phyloP scores from a whole-genome alignment of 129 eudicot genomes.

The Tagetes patula region DNA sequence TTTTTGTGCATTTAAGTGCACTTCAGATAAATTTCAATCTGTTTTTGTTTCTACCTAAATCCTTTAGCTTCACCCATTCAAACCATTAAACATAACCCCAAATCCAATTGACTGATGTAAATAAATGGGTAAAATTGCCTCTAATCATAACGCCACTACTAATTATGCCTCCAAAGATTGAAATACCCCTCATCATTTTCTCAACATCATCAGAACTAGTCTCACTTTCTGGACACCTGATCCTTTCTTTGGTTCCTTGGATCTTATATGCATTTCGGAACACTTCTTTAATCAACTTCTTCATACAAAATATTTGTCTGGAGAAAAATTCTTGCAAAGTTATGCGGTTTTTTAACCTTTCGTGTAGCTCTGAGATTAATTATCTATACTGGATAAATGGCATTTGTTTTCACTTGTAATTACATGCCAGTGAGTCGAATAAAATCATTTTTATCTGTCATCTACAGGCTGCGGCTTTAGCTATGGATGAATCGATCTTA shows the following conservation, averaged over 20 bases:
- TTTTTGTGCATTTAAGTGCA: slow-evolving; percentile 1
- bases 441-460: slow-evolving; percentile 19
- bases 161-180: not conserved
- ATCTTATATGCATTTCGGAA: not conserved
- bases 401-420: not conserved
- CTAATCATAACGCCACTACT: not conserved
- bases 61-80: not conserved
- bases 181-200: not conserved
- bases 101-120: not conserved
- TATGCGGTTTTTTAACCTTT: not conserved
- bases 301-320: not conserved
- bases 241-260: not conserved
- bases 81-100: not conserved
- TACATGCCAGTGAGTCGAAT: slow-evolving; percentile 15
- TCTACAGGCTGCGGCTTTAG: slow-evolving; percentile 77
- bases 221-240: not conserved
- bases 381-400: not conserved
- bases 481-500: slow-evolving; percentile 79
- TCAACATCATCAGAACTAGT: not conserved
- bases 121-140: not conserved
- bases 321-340: not conserved
- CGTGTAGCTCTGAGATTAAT: not conserved
- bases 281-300: slow-evolving; percentile 1
- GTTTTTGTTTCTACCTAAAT: not conserved
- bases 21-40: not conserved